phyloP scores from a whole-genome alignment of 805 yeast species.

The Candida maltosa region DNA sequence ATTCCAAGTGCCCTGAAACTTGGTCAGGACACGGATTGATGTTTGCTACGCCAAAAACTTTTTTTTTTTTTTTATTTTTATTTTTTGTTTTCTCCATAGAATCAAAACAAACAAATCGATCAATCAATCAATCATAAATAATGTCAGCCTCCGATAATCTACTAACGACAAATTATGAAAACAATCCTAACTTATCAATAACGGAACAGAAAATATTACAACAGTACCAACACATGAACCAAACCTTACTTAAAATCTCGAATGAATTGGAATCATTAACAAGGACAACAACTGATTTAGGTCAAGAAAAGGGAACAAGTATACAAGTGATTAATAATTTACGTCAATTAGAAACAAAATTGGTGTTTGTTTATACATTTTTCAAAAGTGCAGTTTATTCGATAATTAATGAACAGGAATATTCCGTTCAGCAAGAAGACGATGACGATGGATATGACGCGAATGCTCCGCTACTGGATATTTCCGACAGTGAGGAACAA shows the following conservation, averaged over 20 bases:
- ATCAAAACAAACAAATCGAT: too few species aligned
- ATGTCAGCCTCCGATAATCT: too few species aligned
- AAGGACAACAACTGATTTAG: background rate
- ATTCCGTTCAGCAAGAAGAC: constrained; percentile 29
- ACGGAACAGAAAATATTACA: constrained; percentile 2
- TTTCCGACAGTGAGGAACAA: too few species aligned
- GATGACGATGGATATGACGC: constrained; percentile 20
- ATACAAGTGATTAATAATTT: constrained; percentile 40
- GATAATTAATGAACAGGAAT: constrained; percentile 36
- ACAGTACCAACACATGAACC: constrained; percentile 6
- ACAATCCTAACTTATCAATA: background rate
- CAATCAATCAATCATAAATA: too few species aligned
- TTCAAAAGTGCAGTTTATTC: constrained; percentile 72
- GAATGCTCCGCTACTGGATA: too few species aligned
- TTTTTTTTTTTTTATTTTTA: too few species aligned
- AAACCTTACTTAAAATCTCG: constrained; percentile 1
- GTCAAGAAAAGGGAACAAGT: background rate
- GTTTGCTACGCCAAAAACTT: too few species aligned
- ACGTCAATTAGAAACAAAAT: constrained; percentile 59
- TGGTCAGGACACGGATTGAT: too few species aligned
- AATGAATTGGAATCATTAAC: constrained; percentile 3
- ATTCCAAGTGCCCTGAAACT: too few species aligned
- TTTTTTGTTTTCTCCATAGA: too few species aligned
- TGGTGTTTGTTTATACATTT: constrained; percentile 61
- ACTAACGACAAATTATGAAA: background rate